Percentiles rank a stretch among this genome's conserved stretches.
These are phyloP conservation scores for Tylopilus vinaceipallidus DNA, from an alignment of 768 basidiomycete species.

Conservation along the genomic window DNA sequence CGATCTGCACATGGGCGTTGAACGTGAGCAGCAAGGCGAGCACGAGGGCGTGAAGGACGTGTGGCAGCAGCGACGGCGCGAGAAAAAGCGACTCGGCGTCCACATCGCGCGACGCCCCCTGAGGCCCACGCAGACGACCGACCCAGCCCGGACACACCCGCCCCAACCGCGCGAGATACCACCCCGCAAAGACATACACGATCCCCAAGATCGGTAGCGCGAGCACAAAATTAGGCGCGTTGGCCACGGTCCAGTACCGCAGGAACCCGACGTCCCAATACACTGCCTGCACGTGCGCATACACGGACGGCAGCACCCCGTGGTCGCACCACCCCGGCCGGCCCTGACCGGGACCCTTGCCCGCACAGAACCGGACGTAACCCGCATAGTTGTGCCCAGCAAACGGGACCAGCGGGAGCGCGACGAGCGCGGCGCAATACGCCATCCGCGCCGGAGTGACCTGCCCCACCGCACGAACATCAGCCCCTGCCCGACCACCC, in stretches of 20 bases:
- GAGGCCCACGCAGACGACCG: too few relatives aligned
- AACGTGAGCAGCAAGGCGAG: conserved; percentile 67
- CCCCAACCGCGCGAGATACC: conserved; percentile 20
- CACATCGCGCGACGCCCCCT: too few relatives aligned
- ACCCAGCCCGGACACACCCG: conserved; percentile 2
- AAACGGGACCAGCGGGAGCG: conserved; percentile 63
- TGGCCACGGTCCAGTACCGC: conserved; percentile 78
- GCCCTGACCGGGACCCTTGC: conserved; percentile 11
- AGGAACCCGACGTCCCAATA: conserved; percentile 91
- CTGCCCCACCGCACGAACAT: conserved; percentile 21
- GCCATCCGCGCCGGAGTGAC: conserved; percentile 32
- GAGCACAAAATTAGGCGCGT: conserved; percentile 87
- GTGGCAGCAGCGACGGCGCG: conserved; percentile 51
- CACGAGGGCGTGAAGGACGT: conserved; percentile 71
- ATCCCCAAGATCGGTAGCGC: conserved; percentile 65
- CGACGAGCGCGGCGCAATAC: conserved; percentile 40
- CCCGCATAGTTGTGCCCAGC: conserved; percentile 66
- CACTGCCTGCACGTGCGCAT: conserved; percentile 71
- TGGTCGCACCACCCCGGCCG: conserved; percentile 61
- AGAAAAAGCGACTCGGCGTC: conserved; percentile 33
- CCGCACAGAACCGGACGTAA: conserved; percentile 63
- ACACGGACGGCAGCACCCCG: conserved; percentile 61
- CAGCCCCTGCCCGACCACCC: background rate
- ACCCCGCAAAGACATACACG: conserved; percentile 35
- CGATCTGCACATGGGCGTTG: conserved; percentile 84